These are phyloP conservation scores for Coemansia sp. DNA, from an alignment of 192 early-diverging fungal species.

Conservation along the genomic window DNA sequence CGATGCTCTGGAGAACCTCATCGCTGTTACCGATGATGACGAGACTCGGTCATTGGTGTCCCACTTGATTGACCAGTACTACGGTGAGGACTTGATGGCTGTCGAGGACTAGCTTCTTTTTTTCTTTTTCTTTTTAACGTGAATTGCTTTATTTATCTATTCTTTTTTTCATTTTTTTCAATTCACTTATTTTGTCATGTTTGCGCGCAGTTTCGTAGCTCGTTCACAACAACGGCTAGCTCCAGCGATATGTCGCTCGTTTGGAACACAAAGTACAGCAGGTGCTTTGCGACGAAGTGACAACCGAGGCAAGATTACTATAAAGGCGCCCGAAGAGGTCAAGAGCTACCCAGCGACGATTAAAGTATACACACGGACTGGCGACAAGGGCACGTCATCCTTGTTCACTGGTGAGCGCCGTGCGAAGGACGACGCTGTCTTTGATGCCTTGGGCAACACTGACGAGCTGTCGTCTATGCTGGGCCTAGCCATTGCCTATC, in stretches of 20 bases:
- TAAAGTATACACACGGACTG: slow-evolving; percentile 91
- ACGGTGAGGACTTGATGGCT: slow-evolving; percentile 54
- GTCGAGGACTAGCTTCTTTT: not conserved
- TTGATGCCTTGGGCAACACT: slow-evolving; percentile 88
- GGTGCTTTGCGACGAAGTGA: not conserved
- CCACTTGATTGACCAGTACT: slow-evolving; percentile 62
- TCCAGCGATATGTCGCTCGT: not conserved
- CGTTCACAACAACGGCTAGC: not conserved
- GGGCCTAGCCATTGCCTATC: slow-evolving; percentile 51
- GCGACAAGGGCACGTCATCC: slow-evolving; percentile 89
- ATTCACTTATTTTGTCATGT: not conserved
- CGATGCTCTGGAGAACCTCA: slow-evolving; percentile 61
- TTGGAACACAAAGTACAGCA: not conserved
- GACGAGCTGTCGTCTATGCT: slow-evolving; percentile 78
- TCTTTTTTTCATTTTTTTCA: not conserved
- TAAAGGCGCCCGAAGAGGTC: slow-evolving; percentile 49
- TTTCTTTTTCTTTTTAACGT: not conserved
- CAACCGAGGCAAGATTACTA: not conserved
- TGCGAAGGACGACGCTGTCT: slow-evolving; percentile 83
- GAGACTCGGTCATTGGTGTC: slow-evolving; percentile 55
- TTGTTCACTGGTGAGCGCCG: slow-evolving; percentile 90
- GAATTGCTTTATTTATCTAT: not conserved
- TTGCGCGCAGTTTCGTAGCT: not conserved
- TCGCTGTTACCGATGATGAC: slow-evolving; percentile 57
- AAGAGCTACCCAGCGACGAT: slow-evolving; percentile 55